phyloP scores from a whole-genome alignment of 352 stramenopile genomes.

The Phytophthora multivora region DNA sequence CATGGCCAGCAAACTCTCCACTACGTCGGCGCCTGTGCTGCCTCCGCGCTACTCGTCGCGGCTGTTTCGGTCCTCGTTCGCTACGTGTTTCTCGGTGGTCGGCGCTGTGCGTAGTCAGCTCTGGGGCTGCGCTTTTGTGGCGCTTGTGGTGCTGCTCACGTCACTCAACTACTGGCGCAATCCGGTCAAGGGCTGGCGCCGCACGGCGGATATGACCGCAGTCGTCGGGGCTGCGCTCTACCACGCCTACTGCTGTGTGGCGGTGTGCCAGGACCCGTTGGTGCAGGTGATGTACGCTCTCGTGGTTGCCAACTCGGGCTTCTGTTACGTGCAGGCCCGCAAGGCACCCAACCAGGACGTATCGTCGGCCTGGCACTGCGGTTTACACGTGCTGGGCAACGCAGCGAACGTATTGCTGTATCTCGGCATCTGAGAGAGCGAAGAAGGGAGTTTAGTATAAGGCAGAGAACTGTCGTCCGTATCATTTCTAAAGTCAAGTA shows the following conservation, averaged over 20 bases:
- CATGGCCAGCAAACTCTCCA: slow-evolving; percentile 4
- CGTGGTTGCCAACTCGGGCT: slow-evolving; percentile 69
- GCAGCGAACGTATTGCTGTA: slow-evolving; percentile 81
- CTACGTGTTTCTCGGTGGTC: slow-evolving; percentile 67
- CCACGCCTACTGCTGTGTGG: slow-evolving; percentile 72
- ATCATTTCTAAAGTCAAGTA: slow-evolving; percentile 6
- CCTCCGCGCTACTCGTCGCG: slow-evolving; percentile 68
- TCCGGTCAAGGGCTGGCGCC: slow-evolving; percentile 75
- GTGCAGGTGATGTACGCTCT: slow-evolving; percentile 70
- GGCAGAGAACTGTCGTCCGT: slow-evolving; percentile 10
- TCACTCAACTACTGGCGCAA: slow-evolving; percentile 89
- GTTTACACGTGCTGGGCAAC: slow-evolving; percentile 79
- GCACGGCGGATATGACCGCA: slow-evolving; percentile 67
- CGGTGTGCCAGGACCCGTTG: slow-evolving; percentile 51
- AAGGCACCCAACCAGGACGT: slow-evolving; percentile 62
- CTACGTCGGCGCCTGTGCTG: slow-evolving; percentile 47
- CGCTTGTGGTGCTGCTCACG: slow-evolving; percentile 76
- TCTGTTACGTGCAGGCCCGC: slow-evolving; percentile 76
- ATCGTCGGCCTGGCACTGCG: slow-evolving; percentile 82
- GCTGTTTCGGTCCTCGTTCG: slow-evolving; percentile 77
- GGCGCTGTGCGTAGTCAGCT: slow-evolving; percentile 56
- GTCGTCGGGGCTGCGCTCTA: slow-evolving; percentile 63
- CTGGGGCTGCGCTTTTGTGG: slow-evolving; percentile 65
- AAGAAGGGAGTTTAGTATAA: slow-evolving; percentile 15
- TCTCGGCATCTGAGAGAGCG: slow-evolving; percentile 49